Base-by-base conservation (phyloP, 2,329 filamentous ascomycete species). In the Exserohilum turcica region DNA sequence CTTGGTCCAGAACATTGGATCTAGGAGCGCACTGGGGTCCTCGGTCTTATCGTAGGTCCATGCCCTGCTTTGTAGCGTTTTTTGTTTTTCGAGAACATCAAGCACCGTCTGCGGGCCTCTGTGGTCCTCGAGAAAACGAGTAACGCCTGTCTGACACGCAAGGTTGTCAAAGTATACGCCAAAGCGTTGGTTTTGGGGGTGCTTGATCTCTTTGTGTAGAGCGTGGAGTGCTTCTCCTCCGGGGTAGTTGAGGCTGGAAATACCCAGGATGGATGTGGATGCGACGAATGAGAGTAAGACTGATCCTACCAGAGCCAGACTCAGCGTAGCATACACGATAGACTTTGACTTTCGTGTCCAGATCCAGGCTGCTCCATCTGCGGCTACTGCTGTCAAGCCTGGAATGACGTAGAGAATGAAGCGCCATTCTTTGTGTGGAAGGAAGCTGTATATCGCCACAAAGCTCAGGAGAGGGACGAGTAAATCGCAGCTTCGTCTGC, bases 371-470 rank as follows among this genome's bases (percentile, higher is more conserved):
- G 91, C 90, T 16, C 86, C 87, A 4, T 91, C 80, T 3, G 91
- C 87, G 0, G 91, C 88, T 2, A 87, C 84, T 9, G 88, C 88
- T 0, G 92, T 96, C 27, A 97, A 78, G 0, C 88, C 82, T 0
- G 94, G 94, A 19, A 96, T 81, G 46, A 86, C 82, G 76, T 97
- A 97, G 66, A 97, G 86, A 63, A 99, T 87, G 79, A 99, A 99
- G 15, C 94, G 89, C 72, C 92, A 89, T 77, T 99, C 94, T 73
- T 99, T 99, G 78, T 99, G 94, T 0, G 93, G 92, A 57, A 96
- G 89, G 44, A 91, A 65, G 59, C 91, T 96, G 79, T 96, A 97
- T 37, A 95, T 74, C 4, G 82, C 82, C 16, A 95, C 80, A 73
- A 92, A 99, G 27, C 83, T 74, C 1, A 95, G 61, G 8, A 84